Evolutionary conservation across 495 filamentous ascomycete species (phyloP).

Genomic region (Daldinia concentrica): DNA sequence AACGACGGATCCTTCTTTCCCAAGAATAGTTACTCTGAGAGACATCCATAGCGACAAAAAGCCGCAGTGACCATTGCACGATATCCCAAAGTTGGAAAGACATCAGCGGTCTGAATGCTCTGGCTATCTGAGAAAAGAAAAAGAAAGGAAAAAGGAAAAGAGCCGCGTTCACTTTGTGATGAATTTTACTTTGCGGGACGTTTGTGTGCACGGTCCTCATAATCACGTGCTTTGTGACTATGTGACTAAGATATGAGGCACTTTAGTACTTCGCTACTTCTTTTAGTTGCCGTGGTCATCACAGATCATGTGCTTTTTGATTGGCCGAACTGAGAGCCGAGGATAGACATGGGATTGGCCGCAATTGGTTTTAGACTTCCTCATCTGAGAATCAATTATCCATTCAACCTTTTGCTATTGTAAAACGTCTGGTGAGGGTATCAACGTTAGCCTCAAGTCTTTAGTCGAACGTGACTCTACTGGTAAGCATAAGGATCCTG

Average conservation of each 20-base stretch:
- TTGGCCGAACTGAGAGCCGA: slow-evolving; percentile 34
- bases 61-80: slow-evolving; percentile 49
- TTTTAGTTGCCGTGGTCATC: slow-evolving; percentile 31
- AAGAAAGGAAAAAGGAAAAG: slow-evolving; percentile 40
- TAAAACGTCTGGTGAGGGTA: slow-evolving; percentile 27
- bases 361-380: slow-evolving; percentile 17
- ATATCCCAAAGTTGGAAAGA: slow-evolving; percentile 46
- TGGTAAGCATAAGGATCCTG: neutral
- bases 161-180: neutral
- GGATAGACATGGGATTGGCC: slow-evolving; percentile 37
- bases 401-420: slow-evolving; percentile 28
- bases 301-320: slow-evolving; percentile 21
- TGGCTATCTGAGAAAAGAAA: slow-evolving; percentile 60
- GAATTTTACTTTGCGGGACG: slow-evolving; percentile 27
- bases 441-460: slow-evolving; percentile 3
- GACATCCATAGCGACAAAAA: slow-evolving; percentile 53
- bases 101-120: slow-evolving; percentile 52
- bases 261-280: slow-evolving; percentile 24
- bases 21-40: slow-evolving; percentile 58
- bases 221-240: slow-evolving; percentile 32
- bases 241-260: neutral
- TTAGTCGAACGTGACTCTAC: slow-evolving; percentile 2
- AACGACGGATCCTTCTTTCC: slow-evolving; percentile 65
- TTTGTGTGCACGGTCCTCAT: slow-evolving; percentile 26
- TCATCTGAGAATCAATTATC: slow-evolving; percentile 19